These are phyloP conservation scores for Coniosporium apollinis DNA, from an alignment of 495 filamentous ascomycete species.

Conservation along the genomic window DNA sequence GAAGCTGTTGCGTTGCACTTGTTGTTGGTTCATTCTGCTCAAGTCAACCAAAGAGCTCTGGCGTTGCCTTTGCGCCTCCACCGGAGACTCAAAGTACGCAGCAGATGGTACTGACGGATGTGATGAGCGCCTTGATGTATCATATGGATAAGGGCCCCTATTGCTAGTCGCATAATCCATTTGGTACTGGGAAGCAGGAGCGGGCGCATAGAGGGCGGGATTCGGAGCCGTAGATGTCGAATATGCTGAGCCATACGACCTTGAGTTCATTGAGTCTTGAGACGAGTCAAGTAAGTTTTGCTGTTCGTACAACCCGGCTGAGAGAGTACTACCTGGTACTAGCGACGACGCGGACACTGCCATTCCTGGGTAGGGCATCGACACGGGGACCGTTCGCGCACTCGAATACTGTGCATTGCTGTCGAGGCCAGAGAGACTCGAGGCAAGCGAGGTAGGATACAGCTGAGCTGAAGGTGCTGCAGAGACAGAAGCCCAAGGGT, in stretches of 20 bases:
- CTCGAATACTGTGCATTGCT: slow-evolving; percentile 34
- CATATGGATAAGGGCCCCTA: slow-evolving; percentile 39
- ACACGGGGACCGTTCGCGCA: slow-evolving; percentile 42
- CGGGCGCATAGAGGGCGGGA: slow-evolving; percentile 50
- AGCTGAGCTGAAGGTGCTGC: slow-evolving; percentile 39
- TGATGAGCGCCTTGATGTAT: slow-evolving; percentile 61
- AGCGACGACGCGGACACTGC: slow-evolving; percentile 55
- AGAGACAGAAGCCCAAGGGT: slow-evolving; percentile 63
- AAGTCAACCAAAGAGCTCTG: slow-evolving; percentile 46
- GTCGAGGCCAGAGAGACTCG: slow-evolving; percentile 35
- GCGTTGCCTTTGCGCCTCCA: slow-evolving; percentile 28
- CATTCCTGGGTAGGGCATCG: slow-evolving; percentile 57
- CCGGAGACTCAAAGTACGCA: slow-evolving; percentile 28
- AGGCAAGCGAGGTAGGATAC: slow-evolving; percentile 41
- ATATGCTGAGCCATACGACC: slow-evolving; percentile 18
- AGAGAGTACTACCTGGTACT: slow-evolving; percentile 52
- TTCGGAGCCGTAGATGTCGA: slow-evolving; percentile 31
- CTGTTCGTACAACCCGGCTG: slow-evolving; percentile 43
- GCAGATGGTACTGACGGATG: slow-evolving; percentile 67
- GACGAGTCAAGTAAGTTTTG: slow-evolving; percentile 57
- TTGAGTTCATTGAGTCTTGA: slow-evolving; percentile 48
- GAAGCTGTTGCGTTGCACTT: slow-evolving; percentile 48
- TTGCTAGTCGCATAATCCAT: slow-evolving; percentile 46
- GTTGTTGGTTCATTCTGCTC: slow-evolving; percentile 29
- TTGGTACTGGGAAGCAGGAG: slow-evolving; percentile 48